These are phyloP conservation scores for Fraxinus excelsior DNA, from an alignment of 257 asterid species.

Conservation along the genomic window DNA sequence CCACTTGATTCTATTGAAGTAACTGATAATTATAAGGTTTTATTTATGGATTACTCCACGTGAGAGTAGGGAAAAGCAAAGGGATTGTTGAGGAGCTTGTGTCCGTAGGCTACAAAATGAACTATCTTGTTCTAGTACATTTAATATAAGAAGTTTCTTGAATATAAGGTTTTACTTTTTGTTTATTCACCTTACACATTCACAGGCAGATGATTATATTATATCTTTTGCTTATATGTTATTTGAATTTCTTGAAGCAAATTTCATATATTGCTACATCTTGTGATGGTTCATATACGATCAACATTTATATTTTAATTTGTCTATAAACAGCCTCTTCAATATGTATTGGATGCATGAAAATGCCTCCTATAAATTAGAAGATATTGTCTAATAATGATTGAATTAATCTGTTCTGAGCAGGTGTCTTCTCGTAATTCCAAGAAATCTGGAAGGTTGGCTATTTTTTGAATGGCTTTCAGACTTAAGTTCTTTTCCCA, in stretches of 20 bases:
- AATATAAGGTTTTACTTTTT: not conserved
- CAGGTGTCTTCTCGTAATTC: conserved; percentile 48
- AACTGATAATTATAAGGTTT: not conserved
- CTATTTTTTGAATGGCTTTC: conserved; percentile 10
- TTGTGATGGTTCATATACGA: not conserved
- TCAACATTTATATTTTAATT: no score
- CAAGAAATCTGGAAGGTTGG: conserved; percentile 44
- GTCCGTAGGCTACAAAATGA: not conserved
- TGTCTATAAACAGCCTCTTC: not conserved
- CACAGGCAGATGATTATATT: no score
- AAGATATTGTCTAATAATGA: conserved; percentile 9
- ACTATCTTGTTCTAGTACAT: no score
- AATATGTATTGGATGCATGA: not conserved
- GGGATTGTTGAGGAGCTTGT: not conserved
- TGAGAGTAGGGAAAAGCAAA: not conserved
- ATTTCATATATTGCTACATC: not conserved
- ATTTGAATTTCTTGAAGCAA: not conserved
- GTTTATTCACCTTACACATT: not conserved
- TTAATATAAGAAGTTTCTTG: not conserved
- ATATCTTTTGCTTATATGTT: not conserved
- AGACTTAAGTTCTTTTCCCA: conserved; percentile 11
- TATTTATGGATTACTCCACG: not conserved
- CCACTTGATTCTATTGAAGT: not conserved
- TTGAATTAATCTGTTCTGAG: conserved; percentile 20
- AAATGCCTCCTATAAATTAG: not conserved